Percentiles rank a stretch among this genome's conserved stretches.
phyloP scores from a whole-genome alignment of 2,329 filamentous ascomycete species.

The Colletotrichum viniferum region DNA sequence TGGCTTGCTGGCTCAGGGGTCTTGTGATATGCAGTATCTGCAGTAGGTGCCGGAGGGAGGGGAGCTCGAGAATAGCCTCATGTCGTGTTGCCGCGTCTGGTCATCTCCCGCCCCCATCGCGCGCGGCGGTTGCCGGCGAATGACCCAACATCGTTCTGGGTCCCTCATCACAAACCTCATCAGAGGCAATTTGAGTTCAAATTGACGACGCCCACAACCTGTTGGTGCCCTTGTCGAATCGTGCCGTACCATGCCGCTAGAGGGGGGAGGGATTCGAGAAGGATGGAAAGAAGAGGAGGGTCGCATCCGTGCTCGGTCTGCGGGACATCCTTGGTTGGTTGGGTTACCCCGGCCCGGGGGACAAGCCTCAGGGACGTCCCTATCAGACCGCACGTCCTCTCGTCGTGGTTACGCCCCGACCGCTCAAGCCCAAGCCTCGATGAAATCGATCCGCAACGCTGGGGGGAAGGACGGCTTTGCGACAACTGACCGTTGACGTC shows the following conservation, averaged over 20 bases:
- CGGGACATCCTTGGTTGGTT: conserved; percentile 12
- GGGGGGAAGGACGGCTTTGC: neutral
- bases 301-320: conserved; percentile 19
- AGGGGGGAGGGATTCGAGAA: conserved; percentile 19
- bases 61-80: conserved; percentile 57
- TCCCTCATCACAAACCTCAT: neutral
- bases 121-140: neutral
- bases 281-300: conserved; percentile 18
- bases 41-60: neutral
- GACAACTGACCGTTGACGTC: neutral
- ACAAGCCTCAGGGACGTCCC: conserved; percentile 9
- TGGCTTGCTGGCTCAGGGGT: neutral
- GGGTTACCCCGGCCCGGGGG: conserved; percentile 9
- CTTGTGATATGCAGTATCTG: neutral
- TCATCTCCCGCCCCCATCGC: conserved; percentile 35
- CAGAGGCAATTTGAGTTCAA: conserved; percentile 15
- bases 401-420: neutral
- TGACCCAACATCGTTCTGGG: neutral
- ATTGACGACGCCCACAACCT: conserved; percentile 10
- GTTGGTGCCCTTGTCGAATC: neutral
- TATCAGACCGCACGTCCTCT: conserved; percentile 14
- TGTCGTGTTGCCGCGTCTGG: conserved; percentile 30
- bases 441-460: conserved; percentile 11
- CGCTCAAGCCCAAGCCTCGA: conserved; percentile 6
- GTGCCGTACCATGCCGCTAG: neutral